These are phyloP conservation scores for Penicillium sp. DNA, from an alignment of 2,329 filamentous ascomycete species.

Conservation along the genomic window DNA sequence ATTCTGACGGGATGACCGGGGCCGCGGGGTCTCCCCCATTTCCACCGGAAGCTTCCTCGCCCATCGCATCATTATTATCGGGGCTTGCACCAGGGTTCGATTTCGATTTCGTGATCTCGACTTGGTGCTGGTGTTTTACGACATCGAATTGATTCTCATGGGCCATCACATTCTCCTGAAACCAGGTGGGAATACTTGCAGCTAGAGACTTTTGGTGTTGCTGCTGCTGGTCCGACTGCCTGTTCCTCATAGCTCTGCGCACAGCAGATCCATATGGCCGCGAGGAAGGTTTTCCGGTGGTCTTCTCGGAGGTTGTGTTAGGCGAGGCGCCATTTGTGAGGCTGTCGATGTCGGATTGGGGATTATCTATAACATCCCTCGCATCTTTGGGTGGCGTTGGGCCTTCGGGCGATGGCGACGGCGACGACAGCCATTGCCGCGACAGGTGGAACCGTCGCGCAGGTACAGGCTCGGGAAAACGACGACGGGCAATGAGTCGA, in stretches of 20 bases:
- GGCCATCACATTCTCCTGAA: constrained; percentile 40
- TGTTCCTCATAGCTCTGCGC: constrained; percentile 44
- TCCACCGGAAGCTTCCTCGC: constrained; percentile 16
- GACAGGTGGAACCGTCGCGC: constrained; percentile 41
- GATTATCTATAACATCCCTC: constrained; percentile 23
- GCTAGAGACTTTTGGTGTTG: constrained; percentile 21
- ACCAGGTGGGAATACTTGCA: constrained; percentile 43
- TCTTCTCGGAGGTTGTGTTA: constrained; percentile 14
- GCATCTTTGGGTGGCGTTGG: constrained; percentile 22
- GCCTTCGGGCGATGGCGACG: constrained; percentile 30
- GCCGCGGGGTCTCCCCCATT: constrained; percentile 31
- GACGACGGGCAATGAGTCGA: constrained; percentile 43
- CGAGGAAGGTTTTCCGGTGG: constrained; percentile 26
- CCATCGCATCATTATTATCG: constrained; percentile 15
- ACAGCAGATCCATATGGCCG: constrained; percentile 46
- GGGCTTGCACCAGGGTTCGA: constrained; percentile 12
- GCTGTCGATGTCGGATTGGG: constrained; percentile 25
- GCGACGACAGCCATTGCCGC: constrained; percentile 30
- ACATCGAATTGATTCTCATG: constrained; percentile 20
- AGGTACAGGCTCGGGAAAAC: constrained; percentile 33
- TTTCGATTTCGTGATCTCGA: constrained; percentile 32
- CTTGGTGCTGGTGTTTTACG: constrained; percentile 24
- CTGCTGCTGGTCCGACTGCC: constrained; percentile 28
- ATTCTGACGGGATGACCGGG: constrained; percentile 17
- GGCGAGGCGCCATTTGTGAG: constrained; percentile 16